Conservation (phyloP, 1,139 yeast genomes). For the Scheffersomyces quercinus region DNA sequence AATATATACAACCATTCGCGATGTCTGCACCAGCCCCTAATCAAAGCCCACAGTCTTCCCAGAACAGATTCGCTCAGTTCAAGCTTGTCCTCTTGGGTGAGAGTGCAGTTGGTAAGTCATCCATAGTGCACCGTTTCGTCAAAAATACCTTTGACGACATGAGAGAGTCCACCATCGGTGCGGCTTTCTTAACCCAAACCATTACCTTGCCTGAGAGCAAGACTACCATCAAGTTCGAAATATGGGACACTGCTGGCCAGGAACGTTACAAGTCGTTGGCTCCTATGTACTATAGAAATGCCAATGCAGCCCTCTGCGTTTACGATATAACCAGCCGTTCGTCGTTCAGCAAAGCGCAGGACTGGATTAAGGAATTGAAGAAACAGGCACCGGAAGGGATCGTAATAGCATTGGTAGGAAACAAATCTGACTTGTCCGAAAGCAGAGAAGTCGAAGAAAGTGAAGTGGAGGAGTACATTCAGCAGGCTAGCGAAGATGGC, state of each 20-base stretch:
- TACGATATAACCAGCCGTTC: conserved; percentile 42
- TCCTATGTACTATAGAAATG: conserved; percentile 52
- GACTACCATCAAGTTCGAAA: conserved; percentile 38
- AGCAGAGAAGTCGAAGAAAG: conserved; percentile 47
- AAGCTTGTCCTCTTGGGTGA: conserved; percentile 49
- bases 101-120: conserved; percentile 51
- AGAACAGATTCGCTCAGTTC: conserved; percentile 38
- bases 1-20: too few species aligned
- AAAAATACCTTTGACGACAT: conserved; percentile 88
- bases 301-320: conserved; percentile 36
- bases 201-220: conserved; percentile 21
- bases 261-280: conserved; percentile 49
- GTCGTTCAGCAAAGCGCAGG: conserved; percentile 85
- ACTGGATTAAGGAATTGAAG: conserved; percentile 94
- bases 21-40: not conserved
- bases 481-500: conserved; percentile 28
- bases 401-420: conserved; percentile 48
- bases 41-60: conserved; percentile 3
- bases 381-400: conserved; percentile 86
- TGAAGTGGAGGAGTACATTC: conserved; percentile 38
- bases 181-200: conserved; percentile 94
- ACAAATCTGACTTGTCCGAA: conserved; percentile 59
- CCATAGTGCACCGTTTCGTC: conserved; percentile 47
- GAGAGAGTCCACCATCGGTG: conserved; percentile 95
- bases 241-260: conserved; percentile 59